Base-by-base conservation (phyloP, 2,329 filamentous ascomycete species). In the Penicillium brevicompactum region DNA sequence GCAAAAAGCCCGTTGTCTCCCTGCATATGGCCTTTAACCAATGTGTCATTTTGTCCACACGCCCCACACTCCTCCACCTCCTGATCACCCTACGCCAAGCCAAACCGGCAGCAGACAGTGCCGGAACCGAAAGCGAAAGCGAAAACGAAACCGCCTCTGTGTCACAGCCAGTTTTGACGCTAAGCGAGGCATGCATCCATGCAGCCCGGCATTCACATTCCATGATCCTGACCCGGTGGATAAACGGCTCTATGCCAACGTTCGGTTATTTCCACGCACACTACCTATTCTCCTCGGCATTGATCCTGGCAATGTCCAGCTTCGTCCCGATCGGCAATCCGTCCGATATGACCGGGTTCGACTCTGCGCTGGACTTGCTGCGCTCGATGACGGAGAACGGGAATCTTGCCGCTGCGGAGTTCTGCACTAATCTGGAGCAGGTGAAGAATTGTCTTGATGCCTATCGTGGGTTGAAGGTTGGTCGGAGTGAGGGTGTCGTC, bases 261-360 rank as follows among this genome's bases (percentile, higher is more conserved):
- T 75, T 73, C 55, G 73, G 72, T 27, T 76, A 73, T 61, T 75
- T 74, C 56, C 71, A 76, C 55, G 70, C 72, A 0, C 72, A 74
- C 56, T 74, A 74, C 40, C 69, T 76, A 22, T 76, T 76, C 52
- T 74, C 72, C 16, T 70, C 72, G 0, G 70, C 72, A 1, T 57
- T 73, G 0, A 70, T 73, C n/a, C 61, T 75, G 6, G 71, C 70
- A 44, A 72, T 75, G 63, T 73, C 72, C 22, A 70, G 63, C 50
- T 70, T 73, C 46, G 65, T 72, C 2, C 67, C 69, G 1, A 67
- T 71, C 40, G 70, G 69, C 5, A 70, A 59, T 32, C 63, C 69
- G 1, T 61, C 60, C 11, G 70, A 73, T 46, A 59, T 70, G 49
- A 61, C 60, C 1, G 61, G 65, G 1, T 73, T 73, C 49, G 70